Percentiles rank a stretch among this genome's conserved stretches.
Evolutionary conservation across 108 stramenopile genomes (phyloP).

Genomic region (Discostella stelligeroides): DNA sequence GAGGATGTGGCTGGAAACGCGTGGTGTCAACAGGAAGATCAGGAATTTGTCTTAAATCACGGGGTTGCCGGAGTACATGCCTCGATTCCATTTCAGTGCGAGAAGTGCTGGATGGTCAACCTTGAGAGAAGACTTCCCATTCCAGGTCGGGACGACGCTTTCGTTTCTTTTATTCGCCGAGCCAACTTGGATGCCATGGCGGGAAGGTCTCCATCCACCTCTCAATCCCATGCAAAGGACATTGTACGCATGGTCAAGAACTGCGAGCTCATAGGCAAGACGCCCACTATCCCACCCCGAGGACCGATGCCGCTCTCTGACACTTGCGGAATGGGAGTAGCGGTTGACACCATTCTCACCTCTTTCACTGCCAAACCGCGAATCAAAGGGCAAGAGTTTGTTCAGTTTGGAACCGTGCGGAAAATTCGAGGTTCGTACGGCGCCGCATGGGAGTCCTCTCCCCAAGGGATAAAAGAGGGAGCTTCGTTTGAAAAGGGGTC

Average conservation of each 20-base stretch:
- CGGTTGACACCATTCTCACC: background rate
- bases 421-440: background rate
- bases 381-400: background rate
- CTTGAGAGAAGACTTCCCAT: background rate
- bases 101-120: no score
- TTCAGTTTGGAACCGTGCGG: background rate
- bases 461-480: background rate
- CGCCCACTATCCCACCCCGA: constrained; percentile 12
- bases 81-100: no score
- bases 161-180: background rate
- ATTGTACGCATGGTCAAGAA: background rate
- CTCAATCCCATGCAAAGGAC: background rate
- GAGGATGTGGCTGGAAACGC: background rate
- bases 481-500: background rate
- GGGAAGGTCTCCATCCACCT: background rate
- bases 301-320: constrained; percentile 1
- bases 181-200: constrained; percentile 3
- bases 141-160: background rate
- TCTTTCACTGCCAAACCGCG: background rate
- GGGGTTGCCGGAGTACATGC: background rate
- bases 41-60: background rate
- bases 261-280: background rate
- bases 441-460: background rate
- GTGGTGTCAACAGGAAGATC: background rate
- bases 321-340: background rate